Evolutionary conservation across 805 yeast species (phyloP).

Genomic region (Brettanomyces custersianus): DNA sequence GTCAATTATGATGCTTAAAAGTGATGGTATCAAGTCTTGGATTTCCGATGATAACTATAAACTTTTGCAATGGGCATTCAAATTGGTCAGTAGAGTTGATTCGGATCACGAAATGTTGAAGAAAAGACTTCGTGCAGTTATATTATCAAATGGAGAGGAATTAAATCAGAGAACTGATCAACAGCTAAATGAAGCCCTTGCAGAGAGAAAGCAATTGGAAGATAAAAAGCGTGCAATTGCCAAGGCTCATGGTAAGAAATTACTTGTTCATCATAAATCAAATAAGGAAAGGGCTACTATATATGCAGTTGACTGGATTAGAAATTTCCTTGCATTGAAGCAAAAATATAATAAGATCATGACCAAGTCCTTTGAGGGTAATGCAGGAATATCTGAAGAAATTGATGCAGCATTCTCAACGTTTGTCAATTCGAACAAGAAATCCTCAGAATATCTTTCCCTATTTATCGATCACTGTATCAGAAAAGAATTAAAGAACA

Average conservation of each 20-base stretch:
- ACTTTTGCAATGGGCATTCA: conserved; percentile 40
- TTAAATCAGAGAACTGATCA: conserved; percentile 21
- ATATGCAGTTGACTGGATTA: conserved; percentile 64
- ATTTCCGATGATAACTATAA: conserved; percentile 34
- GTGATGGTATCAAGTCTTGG: conserved; percentile 54
- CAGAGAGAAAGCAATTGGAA: conserved; percentile 13
- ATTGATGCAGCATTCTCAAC: conserved; percentile 54
- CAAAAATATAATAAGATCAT: conserved; percentile 42
- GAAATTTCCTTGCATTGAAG: conserved; percentile 42
- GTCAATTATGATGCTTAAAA: conserved; percentile 39
- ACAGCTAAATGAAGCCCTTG: conserved; percentile 8
- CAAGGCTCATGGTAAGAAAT: conserved; percentile 9
- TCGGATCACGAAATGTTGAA: conserved; percentile 40
- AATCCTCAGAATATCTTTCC: conserved; percentile 46
- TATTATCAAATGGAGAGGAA: conserved; percentile 38
- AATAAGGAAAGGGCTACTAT: conserved; percentile 31
- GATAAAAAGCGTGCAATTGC: conserved; percentile 7
- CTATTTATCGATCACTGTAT: conserved; percentile 50
- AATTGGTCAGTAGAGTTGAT: conserved; percentile 45
- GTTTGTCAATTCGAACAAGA: conserved; percentile 43
- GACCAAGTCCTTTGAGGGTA: conserved; percentile 37
- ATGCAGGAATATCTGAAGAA: conserved; percentile 41
- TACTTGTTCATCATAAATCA: conserved; percentile 8
- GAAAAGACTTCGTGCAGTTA: conserved; percentile 34
- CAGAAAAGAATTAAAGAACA: conserved; percentile 39